Evolutionary conservation across 441 rosid species (phyloP).

Genomic region (Mallotus repandus): DNA sequence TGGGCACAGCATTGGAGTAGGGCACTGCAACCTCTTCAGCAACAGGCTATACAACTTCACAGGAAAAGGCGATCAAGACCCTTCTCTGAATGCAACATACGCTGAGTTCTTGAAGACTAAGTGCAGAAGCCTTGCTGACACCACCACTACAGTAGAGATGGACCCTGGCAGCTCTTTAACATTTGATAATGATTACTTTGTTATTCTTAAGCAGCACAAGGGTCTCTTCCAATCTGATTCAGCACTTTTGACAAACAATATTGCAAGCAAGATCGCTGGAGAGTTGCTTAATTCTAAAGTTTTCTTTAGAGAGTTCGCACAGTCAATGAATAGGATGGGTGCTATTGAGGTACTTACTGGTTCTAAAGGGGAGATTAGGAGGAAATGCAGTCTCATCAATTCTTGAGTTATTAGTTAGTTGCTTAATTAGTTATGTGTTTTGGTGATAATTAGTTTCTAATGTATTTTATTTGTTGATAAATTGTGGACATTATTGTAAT

Average conservation of each 20-base stretch:
- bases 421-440: neutral
- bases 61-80: conserved; percentile 57
- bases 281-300: neutral
- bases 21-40: conserved; percentile 44
- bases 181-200: conserved; percentile 49
- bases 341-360: conserved; percentile 21
- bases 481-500: too few relatives aligned
- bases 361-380: conserved; percentile 14
- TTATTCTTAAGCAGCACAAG: conserved; percentile 34
- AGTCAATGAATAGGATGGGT: conserved; percentile 20
- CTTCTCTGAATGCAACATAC: conserved; percentile 38
- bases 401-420: neutral
- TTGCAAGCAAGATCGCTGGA: conserved; percentile 6
- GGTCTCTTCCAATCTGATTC: conserved; percentile 69
- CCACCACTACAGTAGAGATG: conserved; percentile 39
- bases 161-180: conserved; percentile 44
- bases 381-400: conserved; percentile 19
- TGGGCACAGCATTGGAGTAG: conserved; percentile 57
- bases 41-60: conserved; percentile 65
- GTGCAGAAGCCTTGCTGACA: conserved; percentile 34
- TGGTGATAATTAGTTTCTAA: too few relatives aligned
- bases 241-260: conserved; percentile 29
- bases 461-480: neutral
- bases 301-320: conserved; percentile 15
- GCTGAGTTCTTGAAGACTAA: conserved; percentile 39